Evolutionary conservation across 1,284 basidiomycete species (phyloP), one percentile per base, ranked within the genome.

Genomic region (Fomitopsis palustris): DNA sequence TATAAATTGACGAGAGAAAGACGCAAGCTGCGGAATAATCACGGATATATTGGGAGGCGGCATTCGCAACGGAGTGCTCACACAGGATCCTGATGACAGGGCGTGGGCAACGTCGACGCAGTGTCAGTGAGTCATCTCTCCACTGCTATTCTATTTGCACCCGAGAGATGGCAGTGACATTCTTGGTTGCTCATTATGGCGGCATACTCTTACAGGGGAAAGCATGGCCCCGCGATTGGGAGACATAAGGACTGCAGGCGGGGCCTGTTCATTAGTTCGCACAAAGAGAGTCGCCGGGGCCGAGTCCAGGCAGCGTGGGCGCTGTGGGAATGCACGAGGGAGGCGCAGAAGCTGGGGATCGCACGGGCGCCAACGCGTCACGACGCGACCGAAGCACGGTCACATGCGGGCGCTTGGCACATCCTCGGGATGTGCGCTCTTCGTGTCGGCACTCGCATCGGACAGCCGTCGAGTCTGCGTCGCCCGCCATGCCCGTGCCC

Each of bases 21-120:
- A 54, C 47, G n/a, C n/a, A 55, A 17, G 17, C 10, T 8, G 17
- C 57, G 57, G 57, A 55, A 27, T 42, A 59, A 51, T 37, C n/a
- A 31, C 57, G 57, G 57, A 23, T 16, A 27, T 55, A 27, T 39
- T 41, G 39, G 10, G 27, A 33, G 27, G 4, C 10, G 31, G 23
- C 8, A 19, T 38, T 37, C 43, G 42, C 29, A 9, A 2, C 31
- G 31, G 31, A 33, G 31, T 33, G 31, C 12, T 33, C 31, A 37
- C 35, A 38, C 55, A 56, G 25, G 27, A 17, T 19, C 27, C 5
- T 14, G 29, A 51, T 51, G 29, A 23, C 1, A 21, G 49, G 21
- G 49, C 53, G 53, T 41, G 53, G 39, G 53, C 21, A 6, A 39
- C 37, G 4, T 43, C 41, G 41, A 49, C 29, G 39, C 29, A 33